phyloP scores from a whole-genome alignment of 306 rosid genomes.

The Arachis hypogaea region DNA sequence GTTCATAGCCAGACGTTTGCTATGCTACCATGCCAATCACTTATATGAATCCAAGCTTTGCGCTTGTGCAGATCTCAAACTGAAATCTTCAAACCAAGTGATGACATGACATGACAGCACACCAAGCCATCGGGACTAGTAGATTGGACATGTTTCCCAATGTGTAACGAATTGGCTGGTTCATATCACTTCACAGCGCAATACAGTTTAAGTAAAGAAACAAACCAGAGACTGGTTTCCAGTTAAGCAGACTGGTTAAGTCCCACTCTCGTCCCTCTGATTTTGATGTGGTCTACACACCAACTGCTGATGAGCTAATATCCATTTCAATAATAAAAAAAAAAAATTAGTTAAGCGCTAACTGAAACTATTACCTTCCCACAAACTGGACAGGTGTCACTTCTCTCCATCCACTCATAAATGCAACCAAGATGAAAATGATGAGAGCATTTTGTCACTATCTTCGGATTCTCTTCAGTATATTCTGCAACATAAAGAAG shows the following conservation, averaged over 20 bases:
- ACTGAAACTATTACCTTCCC: conserved; percentile 76
- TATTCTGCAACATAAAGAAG: conserved; percentile 64
- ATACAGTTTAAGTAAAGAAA: conserved; percentile 1
- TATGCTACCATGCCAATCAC: neutral
- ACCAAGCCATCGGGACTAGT: neutral
- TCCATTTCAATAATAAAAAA: conserved; percentile 1
- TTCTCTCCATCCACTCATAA: conserved; percentile 99
- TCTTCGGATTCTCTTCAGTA: conserved; percentile 89
- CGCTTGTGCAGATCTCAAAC: neutral
- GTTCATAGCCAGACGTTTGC: conserved; percentile 1
- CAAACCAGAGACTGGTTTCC: conserved; percentile 9
- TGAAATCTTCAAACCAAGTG: neutral
- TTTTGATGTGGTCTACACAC: neutral
- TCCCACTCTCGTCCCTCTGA: neutral
- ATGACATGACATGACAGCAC: neutral
- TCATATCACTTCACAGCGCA: conserved; percentile 4
- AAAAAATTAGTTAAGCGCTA: conserved; percentile 29
- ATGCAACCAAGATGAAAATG: conserved; percentile 99
- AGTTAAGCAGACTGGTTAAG: neutral
- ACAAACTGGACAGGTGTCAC: conserved; percentile 98
- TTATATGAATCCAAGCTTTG: neutral
- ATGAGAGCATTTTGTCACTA: conserved; percentile 87
- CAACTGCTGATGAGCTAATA: conserved; percentile 23
- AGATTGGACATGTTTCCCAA: conserved; percentile 1
- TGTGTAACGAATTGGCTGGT: conserved; percentile 2